Evolutionary conservation across 805 yeast species (phyloP), one percentile per base, ranked within the genome.

Genomic region (Monosporozyma aerobia): DNA sequence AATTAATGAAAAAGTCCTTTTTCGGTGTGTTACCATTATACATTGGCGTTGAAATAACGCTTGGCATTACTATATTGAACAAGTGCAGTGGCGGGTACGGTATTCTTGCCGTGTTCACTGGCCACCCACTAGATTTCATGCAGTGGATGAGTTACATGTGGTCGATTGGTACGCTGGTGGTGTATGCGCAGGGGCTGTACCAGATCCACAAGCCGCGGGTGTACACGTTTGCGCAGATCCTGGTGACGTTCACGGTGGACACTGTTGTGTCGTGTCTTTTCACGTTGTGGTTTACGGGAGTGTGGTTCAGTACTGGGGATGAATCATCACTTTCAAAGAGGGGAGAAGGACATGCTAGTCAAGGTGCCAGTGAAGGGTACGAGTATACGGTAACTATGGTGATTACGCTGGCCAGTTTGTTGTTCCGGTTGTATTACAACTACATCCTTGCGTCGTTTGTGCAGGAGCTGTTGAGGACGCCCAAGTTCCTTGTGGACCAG

Each of bases 11-110:
- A 58, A 56, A 80, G 81, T 77, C 76, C 63, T 88, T 88, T 65
- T 64, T 87, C n/a, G 82, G 83, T 13, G 62, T 77, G 50, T 69
- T 88, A 3, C 97, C 98, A 5, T 76, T 92, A 27, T 88, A 85
- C 63, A 75, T 86, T 25, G 98, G 97, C 13, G 95, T 90, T 25
- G 98, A 92, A 67, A 67, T 88, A 1, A 79, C 85, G 22, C 74
- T 90, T 5, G 84, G 87, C 1, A 74, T 87, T 39, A 85, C 90
- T 14, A 77, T 90, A 39, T 75, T 90, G 57, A 92, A 92, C 72
- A 90, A 90, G 65, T 87, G 90, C 58, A 82, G 95, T 54, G 97
- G 98, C 9, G 74, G 82, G 22, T 92, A 85, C 68, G 99, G 97
- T 30, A 73, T 92, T 37, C 72, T 90, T 23, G 90, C 97, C 0